A percentile compares a stretch with the other conserved stretches of the same genome.
phyloP scores from a whole-genome alignment of 805 yeast genomes.

The Starmera dryadoides region DNA sequence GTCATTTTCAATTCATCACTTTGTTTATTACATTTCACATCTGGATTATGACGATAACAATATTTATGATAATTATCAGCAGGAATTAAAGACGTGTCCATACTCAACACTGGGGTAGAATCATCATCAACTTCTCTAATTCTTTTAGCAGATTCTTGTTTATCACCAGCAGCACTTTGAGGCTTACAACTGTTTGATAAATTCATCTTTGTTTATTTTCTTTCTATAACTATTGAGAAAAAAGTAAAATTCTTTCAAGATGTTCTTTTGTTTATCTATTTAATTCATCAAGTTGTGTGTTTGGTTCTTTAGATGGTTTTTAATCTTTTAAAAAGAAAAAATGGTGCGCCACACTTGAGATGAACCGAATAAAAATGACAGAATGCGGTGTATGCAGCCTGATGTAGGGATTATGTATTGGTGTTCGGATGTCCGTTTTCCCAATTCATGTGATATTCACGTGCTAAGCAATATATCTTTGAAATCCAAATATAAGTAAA shows the following conservation, averaged over 20 bases:
- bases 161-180: neutral
- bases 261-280: no score
- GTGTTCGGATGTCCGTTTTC: no score
- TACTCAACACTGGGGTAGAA: neutral
- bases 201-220: neutral
- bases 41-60: conserved; percentile 94
- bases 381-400: no score
- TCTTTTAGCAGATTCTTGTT: neutral
- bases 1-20: conserved; percentile 60
- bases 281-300: no score
- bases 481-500: no score
- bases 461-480: no score
- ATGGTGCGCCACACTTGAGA: neutral
- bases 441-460: no score
- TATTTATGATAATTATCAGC: conserved; percentile 54
- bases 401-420: no score
- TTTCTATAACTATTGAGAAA: no score
- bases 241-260: no score
- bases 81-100: conserved; percentile 12
- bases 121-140: neutral
- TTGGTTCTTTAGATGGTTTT: no score
- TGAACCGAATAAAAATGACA: neutral
- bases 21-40: conserved; percentile 61
- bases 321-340: no score
- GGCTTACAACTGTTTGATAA: neutral